These are phyloP conservation scores for Aureobasidium subglaciale DNA, from an alignment of 2,329 filamentous ascomycete genomes.

Conservation along the genomic window DNA sequence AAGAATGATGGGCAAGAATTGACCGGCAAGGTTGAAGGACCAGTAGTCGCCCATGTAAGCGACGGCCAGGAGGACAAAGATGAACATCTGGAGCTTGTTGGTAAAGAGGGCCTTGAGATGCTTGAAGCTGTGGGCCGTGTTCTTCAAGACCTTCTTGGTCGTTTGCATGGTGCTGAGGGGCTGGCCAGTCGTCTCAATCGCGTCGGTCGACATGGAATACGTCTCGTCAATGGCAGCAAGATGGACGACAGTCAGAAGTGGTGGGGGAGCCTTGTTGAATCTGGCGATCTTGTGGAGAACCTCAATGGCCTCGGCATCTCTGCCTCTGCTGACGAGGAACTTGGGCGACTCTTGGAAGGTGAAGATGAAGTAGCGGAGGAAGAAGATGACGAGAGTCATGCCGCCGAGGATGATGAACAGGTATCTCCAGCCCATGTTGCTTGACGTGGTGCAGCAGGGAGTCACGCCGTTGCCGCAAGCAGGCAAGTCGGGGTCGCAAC, in stretches of 20 bases:
- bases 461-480: constrained; percentile 36
- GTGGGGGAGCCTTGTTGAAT: constrained; percentile 28
- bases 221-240: constrained; percentile 1
- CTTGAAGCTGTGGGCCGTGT: constrained; percentile 9
- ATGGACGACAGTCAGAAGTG: constrained; percentile 4
- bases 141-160: not conserved
- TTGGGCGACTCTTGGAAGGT: constrained; percentile 54
- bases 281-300: constrained; percentile 38
- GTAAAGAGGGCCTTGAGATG: constrained; percentile 11
- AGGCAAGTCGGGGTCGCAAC: constrained; percentile 36
- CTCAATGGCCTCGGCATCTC: constrained; percentile 45
- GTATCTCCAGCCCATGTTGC: constrained; percentile 43
- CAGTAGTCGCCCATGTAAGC: constrained; percentile 28
- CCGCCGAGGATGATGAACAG: constrained; percentile 33
- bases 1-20: constrained; percentile 44
- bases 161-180: not conserved
- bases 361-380: constrained; percentile 49
- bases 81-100: constrained; percentile 11
- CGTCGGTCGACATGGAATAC: not conserved
- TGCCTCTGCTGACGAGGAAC: constrained; percentile 48
- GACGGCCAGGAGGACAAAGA: constrained; percentile 20
- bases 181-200: not conserved
- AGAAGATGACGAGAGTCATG: constrained; percentile 39
- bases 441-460: constrained; percentile 31
- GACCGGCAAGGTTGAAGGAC: constrained; percentile 13